Conservation (phyloP, 805 yeast genomes). For the Groenewaldozyma salmanticensis region DNA sequence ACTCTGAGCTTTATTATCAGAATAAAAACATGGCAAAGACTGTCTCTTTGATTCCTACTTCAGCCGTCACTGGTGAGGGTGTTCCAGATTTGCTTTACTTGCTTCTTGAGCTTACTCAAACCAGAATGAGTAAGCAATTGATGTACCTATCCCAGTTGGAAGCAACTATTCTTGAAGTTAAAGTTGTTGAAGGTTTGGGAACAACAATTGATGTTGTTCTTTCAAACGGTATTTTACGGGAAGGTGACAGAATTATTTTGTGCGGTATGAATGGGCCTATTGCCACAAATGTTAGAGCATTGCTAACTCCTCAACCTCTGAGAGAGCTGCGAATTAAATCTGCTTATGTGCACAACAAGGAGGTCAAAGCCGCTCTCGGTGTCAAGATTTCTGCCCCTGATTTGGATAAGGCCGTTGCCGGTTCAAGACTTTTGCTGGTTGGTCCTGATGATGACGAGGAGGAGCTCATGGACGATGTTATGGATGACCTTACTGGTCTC, state of each 20-base stretch:
- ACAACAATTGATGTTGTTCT: slow-evolving; percentile 96
- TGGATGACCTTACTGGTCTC: slow-evolving; percentile 95
- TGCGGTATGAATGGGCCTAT: slow-evolving; percentile 99
- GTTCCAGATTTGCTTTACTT: slow-evolving; percentile 97
- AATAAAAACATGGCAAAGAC: slow-evolving; percentile 88
- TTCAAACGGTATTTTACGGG: slow-evolving; percentile 91
- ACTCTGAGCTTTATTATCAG: slow-evolving; percentile 92
- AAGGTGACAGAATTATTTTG: slow-evolving; percentile 89
- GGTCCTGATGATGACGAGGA: slow-evolving; percentile 98
- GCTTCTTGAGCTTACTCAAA: slow-evolving; percentile 88
- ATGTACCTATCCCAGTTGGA: slow-evolving; percentile 90
- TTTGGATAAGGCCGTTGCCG: slow-evolving; percentile 97
- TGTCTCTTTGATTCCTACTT: slow-evolving; percentile 95
- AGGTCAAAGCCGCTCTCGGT: slow-evolving; percentile 98
- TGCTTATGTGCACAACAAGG: slow-evolving; percentile 93
- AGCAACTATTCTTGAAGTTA: slow-evolving; percentile 95
- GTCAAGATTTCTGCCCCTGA: slow-evolving; percentile 97
- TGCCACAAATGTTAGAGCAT: slow-evolving; percentile 90
- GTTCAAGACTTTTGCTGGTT: slow-evolving; percentile 89
- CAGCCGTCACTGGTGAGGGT: slow-evolving; percentile 99
- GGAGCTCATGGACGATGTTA: slow-evolving; percentile 93
- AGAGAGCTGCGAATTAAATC: slow-evolving; percentile 94
- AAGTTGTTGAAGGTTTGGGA: slow-evolving; percentile 97
- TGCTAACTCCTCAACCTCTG: slow-evolving; percentile 94
- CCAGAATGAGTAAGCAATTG: slow-evolving; percentile 97